Evolutionary conservation across 345 rosid species (phyloP), one percentile per base, ranked within the genome.

Genomic region (Crucihimalaya himalaica): DNA sequence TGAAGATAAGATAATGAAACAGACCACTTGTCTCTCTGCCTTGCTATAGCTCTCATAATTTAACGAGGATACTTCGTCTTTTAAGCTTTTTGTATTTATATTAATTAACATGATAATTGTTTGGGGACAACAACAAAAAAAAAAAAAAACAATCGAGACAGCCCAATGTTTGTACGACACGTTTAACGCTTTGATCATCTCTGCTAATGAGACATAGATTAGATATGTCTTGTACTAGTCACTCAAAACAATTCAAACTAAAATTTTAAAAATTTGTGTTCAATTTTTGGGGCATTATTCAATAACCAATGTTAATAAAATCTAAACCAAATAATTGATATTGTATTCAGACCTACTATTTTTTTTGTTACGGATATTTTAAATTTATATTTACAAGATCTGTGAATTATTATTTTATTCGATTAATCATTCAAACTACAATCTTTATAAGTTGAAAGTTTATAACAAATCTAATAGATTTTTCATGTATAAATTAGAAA

Each of bases 1-100:
- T 48, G 47, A 51, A 28, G 78, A 75, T 67, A 75, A 59, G 78
- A 75, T 74, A 74, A 67, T 46, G 78, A 75, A 67, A 50, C 34
- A 75, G 68, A 75, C 78, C 46, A 74, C 67, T 59, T 74, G 68
- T 74, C 68, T 59, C 73, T 48, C 39, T 32, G 15, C 32, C 21
- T 20, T 66, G 59, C 58, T 13, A 64, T 31, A 32, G 58, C 59
- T 40, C 48, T 21, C 66, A 61, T 61, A 27, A 61, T 40, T 39
- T 39, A 61, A 19, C 43, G 29, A 58, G 45, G 63, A 58, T 29
- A 61, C 52, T 56, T 46, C 40, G 58, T 66, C 66, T 46, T 65
- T 42, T 58, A 74, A 56, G 73, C 37, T 58, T 51, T 75, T 67
- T 59, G 73, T 52, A 58, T 74, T 56, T 74, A 66, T 48, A 56